Base-by-base conservation (phyloP, 2,329 filamentous ascomycete genomes). In the Venturia nashicola region DNA sequence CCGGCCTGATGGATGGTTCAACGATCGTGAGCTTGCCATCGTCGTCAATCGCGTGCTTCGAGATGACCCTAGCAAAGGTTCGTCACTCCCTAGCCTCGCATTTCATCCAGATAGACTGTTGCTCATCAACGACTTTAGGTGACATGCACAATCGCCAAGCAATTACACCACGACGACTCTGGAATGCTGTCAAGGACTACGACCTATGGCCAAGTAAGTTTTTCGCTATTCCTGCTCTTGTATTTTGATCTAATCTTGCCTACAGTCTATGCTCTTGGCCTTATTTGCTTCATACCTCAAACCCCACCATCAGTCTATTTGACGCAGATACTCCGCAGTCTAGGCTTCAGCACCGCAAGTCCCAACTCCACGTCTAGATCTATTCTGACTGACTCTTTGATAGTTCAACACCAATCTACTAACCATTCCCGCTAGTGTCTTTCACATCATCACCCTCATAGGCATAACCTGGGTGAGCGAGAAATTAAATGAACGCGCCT, bases 221-320 rank as follows among this genome's bases (percentile, higher is more conserved):
- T 36, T 27, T 32, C 48, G 8, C 14, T 9, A 39, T 9, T 23
- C 2, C 32, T 34, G 34, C 81, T 81, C 63, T 78, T 79, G 61
- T 85, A 86, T 82, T 82, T 85, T 71, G 23, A 32, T 6, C 61
- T 62, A 14, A 62, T 86, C 85, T 68, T 78, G 83, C 5, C 75
- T 85, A 69, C 63, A 36, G 43, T 71, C 27, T 71, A 71, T 61
- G 61, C 69, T 5, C 34, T 70, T n/a, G 69, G 70, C 2, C 64
- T 71, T 16, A 62, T 64, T 6, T 71, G 67, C 60, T 65, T 67
- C 18, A 70, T 69, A n/a, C 70, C 69, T 5, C 66, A 66, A 39
- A 61, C 46, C 8, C 68, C 69, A 6, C 67, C 68, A n/a, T 39
- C 65, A n/a, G 62, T 66, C 16, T 71, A 71, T 43, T 66, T 71